phyloP scores from a whole-genome alignment of 2,329 filamentous ascomycete species.

The Xylariaceae sp. region DNA sequence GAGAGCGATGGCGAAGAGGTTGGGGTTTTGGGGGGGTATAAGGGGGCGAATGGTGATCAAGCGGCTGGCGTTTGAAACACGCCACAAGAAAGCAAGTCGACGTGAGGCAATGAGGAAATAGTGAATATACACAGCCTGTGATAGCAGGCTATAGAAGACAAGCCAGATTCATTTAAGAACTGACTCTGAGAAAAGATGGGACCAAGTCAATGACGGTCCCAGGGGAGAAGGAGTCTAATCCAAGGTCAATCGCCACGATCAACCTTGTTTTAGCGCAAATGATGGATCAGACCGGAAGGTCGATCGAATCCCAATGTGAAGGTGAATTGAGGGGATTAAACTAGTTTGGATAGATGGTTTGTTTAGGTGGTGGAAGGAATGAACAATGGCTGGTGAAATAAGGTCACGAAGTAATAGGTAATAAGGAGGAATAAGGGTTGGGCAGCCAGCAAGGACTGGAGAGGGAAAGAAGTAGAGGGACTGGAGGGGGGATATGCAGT shows the following conservation, averaged over 20 bases:
- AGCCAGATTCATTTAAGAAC: slow-evolving; percentile 47
- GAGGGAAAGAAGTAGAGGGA: slow-evolving; percentile 24
- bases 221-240: slow-evolving; percentile 20
- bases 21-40: too few species aligned
- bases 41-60: slow-evolving; percentile 35
- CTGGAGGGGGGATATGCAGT: slow-evolving; percentile 29
- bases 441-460: slow-evolving; percentile 33
- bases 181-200: slow-evolving; percentile 33
- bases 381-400: slow-evolving; percentile 35
- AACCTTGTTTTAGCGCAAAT: slow-evolving; percentile 16
- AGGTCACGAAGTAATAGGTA: slow-evolving; percentile 34
- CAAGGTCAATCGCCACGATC: slow-evolving; percentile 29
- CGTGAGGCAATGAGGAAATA: slow-evolving; percentile 23
- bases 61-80: slow-evolving; percentile 36
- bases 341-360: slow-evolving; percentile 7
- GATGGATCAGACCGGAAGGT: background rate
- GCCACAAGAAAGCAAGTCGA: slow-evolving; percentile 25
- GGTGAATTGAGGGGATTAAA: slow-evolving; percentile 4
- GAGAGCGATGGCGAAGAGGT: slow-evolving; percentile 36
- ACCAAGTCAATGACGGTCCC: slow-evolving; percentile 30
- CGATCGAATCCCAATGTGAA: background rate
- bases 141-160: slow-evolving; percentile 23
- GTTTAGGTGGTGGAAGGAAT: slow-evolving; percentile 20
- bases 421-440: slow-evolving; percentile 22
- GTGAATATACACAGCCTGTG: slow-evolving; percentile 37